These are phyloP conservation scores for Lentinus tigrinus DNA, from an alignment of 768 basidiomycete genomes.

Conservation along the genomic window DNA sequence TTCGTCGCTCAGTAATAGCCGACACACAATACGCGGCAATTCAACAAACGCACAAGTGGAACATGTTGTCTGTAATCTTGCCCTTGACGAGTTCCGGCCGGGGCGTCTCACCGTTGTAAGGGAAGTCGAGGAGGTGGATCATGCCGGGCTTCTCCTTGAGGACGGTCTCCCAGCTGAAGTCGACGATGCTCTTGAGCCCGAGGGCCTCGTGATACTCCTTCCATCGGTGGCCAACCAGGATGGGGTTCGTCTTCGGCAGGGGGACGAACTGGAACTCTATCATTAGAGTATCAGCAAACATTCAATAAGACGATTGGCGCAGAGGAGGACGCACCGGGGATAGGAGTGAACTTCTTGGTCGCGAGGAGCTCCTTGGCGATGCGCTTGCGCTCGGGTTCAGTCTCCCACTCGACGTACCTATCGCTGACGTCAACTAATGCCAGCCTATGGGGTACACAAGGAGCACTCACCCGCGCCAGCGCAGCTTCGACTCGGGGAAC, in stretches of 20 bases:
- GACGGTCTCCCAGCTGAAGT: conserved; percentile 51
- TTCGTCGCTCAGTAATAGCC: background rate
- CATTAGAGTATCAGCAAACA: background rate
- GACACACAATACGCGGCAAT: background rate
- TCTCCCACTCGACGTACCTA: conserved; percentile 52
- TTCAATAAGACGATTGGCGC: background rate
- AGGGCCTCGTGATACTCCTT: conserved; percentile 52
- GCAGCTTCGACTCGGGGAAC: conserved; percentile 19
- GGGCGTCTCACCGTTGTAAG: conserved; percentile 55
- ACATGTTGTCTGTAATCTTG: conserved; percentile 48
- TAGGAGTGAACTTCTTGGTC: conserved; percentile 37
- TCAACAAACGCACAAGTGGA: conserved; percentile 46
- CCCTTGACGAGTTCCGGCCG: conserved; percentile 40
- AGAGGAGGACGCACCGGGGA: conserved; percentile 34
- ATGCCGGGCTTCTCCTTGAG: conserved; percentile 51
- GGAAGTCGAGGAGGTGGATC: conserved; percentile 53
- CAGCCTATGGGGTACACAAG: no score
- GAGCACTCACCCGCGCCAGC: conserved; percentile 22
- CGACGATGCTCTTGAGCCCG: conserved; percentile 44
- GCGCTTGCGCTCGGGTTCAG: conserved; percentile 43
- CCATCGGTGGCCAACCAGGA: conserved; percentile 50
- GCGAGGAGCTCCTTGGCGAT: conserved; percentile 40
- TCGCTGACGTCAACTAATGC: background rate
- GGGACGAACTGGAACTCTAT: conserved; percentile 49
- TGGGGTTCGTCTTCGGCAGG: conserved; percentile 49